Percentiles rank a stretch among this genome's conserved stretches.
Conservation (phyloP, 495 filamentous ascomycete species). For the Lentithecium fluviatile region DNA sequence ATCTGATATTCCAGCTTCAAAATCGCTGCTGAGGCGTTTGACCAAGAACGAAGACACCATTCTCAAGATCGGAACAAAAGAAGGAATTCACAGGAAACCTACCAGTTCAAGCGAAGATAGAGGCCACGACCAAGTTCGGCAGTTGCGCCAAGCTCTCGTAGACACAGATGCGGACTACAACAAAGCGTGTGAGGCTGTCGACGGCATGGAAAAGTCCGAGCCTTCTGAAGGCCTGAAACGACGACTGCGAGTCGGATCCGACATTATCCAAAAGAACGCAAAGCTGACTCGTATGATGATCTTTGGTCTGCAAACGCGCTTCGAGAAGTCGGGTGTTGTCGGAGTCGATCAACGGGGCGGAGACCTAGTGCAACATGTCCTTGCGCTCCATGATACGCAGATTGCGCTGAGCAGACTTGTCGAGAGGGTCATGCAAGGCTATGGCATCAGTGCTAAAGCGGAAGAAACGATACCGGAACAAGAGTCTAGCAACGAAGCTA, state of each 20-base stretch:
- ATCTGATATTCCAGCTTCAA: conserved; percentile 14
- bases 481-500: neutral
- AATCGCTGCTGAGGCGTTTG: conserved; percentile 5
- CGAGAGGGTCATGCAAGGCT: conserved; percentile 1
- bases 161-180: conserved; percentile 6
- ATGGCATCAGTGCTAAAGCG: neutral
- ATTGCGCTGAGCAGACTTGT: conserved; percentile 10
- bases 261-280: conserved; percentile 10
- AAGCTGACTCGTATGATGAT: conserved; percentile 12
- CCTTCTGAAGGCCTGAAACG: neutral
- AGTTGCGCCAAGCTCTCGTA: neutral
- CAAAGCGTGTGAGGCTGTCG: conserved; percentile 3
- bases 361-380: conserved; percentile 9
- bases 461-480: neutral
- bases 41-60: conserved; percentile 1
- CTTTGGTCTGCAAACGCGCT: conserved; percentile 3
- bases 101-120: neutral
- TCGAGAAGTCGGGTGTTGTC: neutral
- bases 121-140: neutral
- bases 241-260: conserved; percentile 3
- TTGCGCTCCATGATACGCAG: conserved; percentile 21
- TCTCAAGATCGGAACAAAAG: neutral
- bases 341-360: neutral
- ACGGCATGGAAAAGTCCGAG: neutral
- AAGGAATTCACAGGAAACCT: neutral